Base-by-base conservation (phyloP, 805 yeast genomes). In the Saccharomycopsis javanensis region DNA sequence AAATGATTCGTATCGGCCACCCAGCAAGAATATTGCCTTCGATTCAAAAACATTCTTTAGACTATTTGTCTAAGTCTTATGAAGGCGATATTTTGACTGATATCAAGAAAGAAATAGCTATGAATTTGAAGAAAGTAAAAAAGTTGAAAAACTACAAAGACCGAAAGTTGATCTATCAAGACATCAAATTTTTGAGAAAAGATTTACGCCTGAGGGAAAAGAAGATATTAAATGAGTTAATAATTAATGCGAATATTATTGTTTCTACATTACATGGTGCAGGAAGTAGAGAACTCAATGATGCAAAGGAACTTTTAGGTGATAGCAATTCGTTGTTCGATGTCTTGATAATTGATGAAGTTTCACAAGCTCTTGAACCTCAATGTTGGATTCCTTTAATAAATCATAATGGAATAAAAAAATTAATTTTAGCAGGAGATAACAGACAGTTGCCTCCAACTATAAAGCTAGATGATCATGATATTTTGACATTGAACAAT, bases 301-400 rank as follows among this genome's bases (percentile, higher is more conserved):
- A 65, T 7, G 56, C 56, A n/a, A 45, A 30, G 11, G 55, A 60
- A 6, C 31, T 55, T 18, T 35, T 35, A 13, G 51, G 31, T 5
- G 57, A 69, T 45, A 72, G 69, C 35, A 33, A 18, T 11, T 50
- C 58, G 5, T 66, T 82, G 11, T 88, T 92, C 65, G 88, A 88
- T 62, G 82, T 96, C 0, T 74, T 92, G 33, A 86, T 94, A 11
- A 91, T 92, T 35, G 99, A 92, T 70, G 99, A 92, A 69, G 97
- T 92, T 0, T 89, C 97, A 0, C 99, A 92, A 68, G 79, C 97
- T 10, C 71, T 92, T 56, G 97, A 92, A 65, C 96, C 97, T 1
- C 96, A 92, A 63, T 90, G 97, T 65, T 91, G 97, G 97, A 90
- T 92, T 25, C 97, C 99, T 0, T 60, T 94, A 5, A 75, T 89